Evolutionary conservation across 1,284 basidiomycete species (phyloP).

Genomic region (Puccinia horiana): DNA sequence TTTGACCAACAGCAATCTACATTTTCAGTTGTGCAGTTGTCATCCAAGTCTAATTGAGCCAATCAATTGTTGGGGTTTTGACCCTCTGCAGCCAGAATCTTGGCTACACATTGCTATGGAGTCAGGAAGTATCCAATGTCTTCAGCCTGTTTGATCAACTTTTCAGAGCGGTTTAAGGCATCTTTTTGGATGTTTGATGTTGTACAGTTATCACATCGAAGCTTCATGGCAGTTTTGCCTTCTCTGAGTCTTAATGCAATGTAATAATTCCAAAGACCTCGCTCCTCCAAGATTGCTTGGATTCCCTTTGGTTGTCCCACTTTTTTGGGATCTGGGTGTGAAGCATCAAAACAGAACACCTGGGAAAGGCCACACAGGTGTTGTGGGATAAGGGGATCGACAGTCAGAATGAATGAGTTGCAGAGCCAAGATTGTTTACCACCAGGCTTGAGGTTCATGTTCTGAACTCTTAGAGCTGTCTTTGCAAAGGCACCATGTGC

Average conservation of each 20-base stretch:
- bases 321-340: neutral
- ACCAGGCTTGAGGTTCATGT: constrained; percentile 16
- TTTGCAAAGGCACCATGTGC: constrained; percentile 16
- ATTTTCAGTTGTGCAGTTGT: neutral
- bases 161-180: neutral
- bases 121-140: neutral
- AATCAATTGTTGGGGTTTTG: neutral
- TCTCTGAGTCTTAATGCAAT: neutral
- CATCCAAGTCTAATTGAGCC: neutral
- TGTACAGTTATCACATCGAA: neutral
- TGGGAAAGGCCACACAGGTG: neutral
- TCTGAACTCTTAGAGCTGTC: constrained; percentile 2
- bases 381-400: neutral
- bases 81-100: neutral
- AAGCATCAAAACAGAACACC: neutral
- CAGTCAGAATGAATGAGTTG: neutral
- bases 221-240: neutral
- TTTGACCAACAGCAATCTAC: constrained; percentile 30
- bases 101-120: neutral
- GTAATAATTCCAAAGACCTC: neutral
- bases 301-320: neutral
- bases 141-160: neutral
- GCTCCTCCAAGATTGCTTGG: neutral
- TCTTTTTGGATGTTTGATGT: neutral
- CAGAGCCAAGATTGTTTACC: neutral